phyloP scores from a whole-genome alignment of 352 stramenopile genomes.

The Pythium phragmitis region DNA sequence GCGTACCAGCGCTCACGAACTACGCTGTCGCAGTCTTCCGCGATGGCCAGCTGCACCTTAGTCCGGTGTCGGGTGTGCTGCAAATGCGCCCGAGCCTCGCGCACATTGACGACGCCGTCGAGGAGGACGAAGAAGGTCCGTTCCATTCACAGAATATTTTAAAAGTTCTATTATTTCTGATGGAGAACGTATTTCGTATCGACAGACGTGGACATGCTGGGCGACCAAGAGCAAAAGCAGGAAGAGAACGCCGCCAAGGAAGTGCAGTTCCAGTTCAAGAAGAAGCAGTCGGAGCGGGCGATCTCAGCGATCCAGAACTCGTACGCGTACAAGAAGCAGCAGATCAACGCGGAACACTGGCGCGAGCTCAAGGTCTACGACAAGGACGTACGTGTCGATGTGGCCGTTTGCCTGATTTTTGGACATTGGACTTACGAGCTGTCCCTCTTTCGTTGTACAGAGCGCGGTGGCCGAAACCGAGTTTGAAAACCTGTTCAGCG shows the following conservation, averaged over 20 bases:
- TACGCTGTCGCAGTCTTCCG: slow-evolving; percentile 80
- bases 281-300: slow-evolving; percentile 80
- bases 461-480: slow-evolving; percentile 48
- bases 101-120: slow-evolving; percentile 74
- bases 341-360: slow-evolving; percentile 81
- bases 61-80: slow-evolving; percentile 59
- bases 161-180: not conserved
- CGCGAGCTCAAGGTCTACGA: slow-evolving; percentile 69
- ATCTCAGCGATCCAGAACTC: slow-evolving; percentile 82
- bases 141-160: not conserved
- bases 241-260: slow-evolving; percentile 62
- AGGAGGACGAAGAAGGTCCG: slow-evolving; percentile 54
- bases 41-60: slow-evolving; percentile 80
- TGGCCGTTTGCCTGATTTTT: not conserved
- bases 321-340: slow-evolving; percentile 81
- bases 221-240: slow-evolving; percentile 53
- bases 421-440: not conserved
- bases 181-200: not conserved
- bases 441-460: slow-evolving; percentile 3
- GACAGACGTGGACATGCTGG: slow-evolving; percentile 46
- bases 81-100: slow-evolving; percentile 81
- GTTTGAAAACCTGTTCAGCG: slow-evolving; percentile 84
- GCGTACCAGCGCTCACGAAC: slow-evolving; percentile 67
- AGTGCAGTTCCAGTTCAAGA: slow-evolving; percentile 88
- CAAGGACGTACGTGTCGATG: slow-evolving; percentile 47